phyloP scores from a whole-genome alignment of 2,329 filamentous ascomycete genomes.

The Monosporascus sp. region DNA sequence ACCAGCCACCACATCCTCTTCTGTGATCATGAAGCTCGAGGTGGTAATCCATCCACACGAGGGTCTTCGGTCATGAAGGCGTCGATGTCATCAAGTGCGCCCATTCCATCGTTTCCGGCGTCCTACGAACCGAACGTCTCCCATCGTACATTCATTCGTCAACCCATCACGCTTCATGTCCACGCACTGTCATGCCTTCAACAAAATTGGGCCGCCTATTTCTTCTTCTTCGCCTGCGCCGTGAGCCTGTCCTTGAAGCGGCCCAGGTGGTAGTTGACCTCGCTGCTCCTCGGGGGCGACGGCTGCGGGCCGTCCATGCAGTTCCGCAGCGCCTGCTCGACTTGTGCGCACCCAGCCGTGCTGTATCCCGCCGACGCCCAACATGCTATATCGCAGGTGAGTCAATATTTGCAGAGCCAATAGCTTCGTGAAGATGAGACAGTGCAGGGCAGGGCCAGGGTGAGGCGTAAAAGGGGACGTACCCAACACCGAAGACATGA shows the following conservation, averaged over 20 bases:
- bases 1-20: too few relatives aligned
- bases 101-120: too few relatives aligned
- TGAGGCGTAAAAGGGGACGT: conserved; percentile 15
- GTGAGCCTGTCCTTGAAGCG: conserved; percentile 70
- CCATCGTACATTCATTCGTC: too few relatives aligned
- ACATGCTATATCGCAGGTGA: conserved; percentile 51
- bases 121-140: too few relatives aligned
- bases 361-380: conserved; percentile 77
- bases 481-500: conserved; percentile 56
- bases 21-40: too few relatives aligned
- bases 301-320: conserved; percentile 76
- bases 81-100: too few relatives aligned
- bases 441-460: too few relatives aligned
- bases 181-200: neutral
- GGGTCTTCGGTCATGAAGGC: too few relatives aligned
- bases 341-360: conserved; percentile 49
- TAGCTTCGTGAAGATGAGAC: too few relatives aligned
- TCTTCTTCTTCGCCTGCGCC: conserved; percentile 46
- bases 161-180: neutral
- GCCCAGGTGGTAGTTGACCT: conserved; percentile 86
- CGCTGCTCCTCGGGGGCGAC: conserved; percentile 56
- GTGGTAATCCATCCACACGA: too few relatives aligned
- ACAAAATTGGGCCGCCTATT: conserved; percentile 8
- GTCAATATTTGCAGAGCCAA: too few relatives aligned
- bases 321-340: conserved; percentile 55